A percentile compares a stretch with the other conserved stretches of the same genome.
Evolutionary conservation across 805 yeast genomes (phyloP).

Genomic region (Barnettozyma sucrosica): DNA sequence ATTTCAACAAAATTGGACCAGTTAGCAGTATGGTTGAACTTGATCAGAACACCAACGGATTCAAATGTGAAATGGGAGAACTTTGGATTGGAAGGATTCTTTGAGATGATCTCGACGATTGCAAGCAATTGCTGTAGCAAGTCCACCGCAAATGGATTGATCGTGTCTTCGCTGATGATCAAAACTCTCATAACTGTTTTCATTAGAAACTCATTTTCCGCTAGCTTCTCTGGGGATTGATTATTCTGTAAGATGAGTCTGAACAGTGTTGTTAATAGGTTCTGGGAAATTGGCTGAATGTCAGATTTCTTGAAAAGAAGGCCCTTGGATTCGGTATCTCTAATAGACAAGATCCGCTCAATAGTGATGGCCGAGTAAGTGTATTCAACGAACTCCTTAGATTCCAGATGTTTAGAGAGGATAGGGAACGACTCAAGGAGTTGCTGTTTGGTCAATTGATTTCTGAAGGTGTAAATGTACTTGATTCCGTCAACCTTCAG

Average conservation of each 20-base stretch:
- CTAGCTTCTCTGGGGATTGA: conserved; percentile 77
- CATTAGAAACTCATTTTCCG: conserved; percentile 93
- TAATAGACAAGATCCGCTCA: conserved; percentile 78
- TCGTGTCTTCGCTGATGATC: conserved; percentile 61
- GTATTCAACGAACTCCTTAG: conserved; percentile 72
- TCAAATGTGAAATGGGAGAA: conserved; percentile 91
- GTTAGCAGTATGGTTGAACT: conserved; percentile 36
- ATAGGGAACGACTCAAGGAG: conserved; percentile 74
- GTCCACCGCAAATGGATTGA: conserved; percentile 42
- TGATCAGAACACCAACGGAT: conserved; percentile 70
- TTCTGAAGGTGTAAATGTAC: conserved; percentile 83
- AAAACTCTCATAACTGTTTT: conserved; percentile 80
- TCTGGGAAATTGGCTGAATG: conserved; percentile 55
- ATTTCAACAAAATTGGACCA: conserved; percentile 32
- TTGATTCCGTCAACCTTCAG: conserved; percentile 89
- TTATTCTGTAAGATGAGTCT: conserved; percentile 54
- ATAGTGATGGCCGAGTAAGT: conserved; percentile 92
- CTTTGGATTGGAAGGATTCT: conserved; percentile 93
- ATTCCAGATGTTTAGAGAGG: conserved; percentile 61
- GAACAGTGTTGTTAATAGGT: conserved; percentile 61
- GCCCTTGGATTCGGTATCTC: conserved; percentile 42
- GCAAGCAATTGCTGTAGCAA: conserved; percentile 58
- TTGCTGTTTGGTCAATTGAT: conserved; percentile 86
- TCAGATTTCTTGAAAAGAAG: conserved; percentile 71
- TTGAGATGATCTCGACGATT: conserved; percentile 65